Evolutionary conservation across 2,329 filamentous ascomycete species (phyloP), one percentile per base, ranked within the genome.

Genomic region (Fusarium ramigenum): DNA sequence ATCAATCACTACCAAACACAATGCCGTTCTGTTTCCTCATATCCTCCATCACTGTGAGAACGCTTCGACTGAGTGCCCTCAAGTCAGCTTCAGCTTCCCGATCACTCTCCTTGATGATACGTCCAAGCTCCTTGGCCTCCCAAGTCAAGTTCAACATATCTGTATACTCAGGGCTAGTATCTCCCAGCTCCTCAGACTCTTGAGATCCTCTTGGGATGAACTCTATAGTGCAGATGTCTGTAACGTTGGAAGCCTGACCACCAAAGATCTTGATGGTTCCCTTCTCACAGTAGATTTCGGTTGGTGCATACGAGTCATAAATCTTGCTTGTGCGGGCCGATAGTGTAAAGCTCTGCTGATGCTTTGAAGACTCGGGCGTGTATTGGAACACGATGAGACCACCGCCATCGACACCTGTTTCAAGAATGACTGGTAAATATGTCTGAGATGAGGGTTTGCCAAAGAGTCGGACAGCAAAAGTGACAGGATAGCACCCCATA

Each of bases 401-500:
- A 1, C 72, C 72, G 0, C 72, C 72, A 11, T 75, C 72, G 0
- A 64, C 69, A 1, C 72, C 62, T 1, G 72, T 75, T 5, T 56
- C 52, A 1, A 75, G 52, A 1, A 65, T 52, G 7, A 56, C 57
- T 0, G 72, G 72, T 11, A 49, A 68, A 15, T 75, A 75, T 21
- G 44, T 23, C 30, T 75, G 66, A 15, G 30, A 40, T 14, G 65
- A 14, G 42, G 72, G 72, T 9, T 44, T 64, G 3, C 72, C 72
- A 4, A 75, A 75, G 4, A 75, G 72, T 0, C 72, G 52, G 2
- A 75, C 25, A 4, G 72, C 56, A 2, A 75, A 75, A 39, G 73
- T 75, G 40, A 75, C 72, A 15, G 59, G 59, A 28, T 75, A 75
- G 6, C 73, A 74, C 1, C 72, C 72, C 72, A 75, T 75, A 30